Evolutionary conservation across 352 stramenopile genomes (phyloP), one percentile per base, ranked within the genome.

Genomic region (Phytopythium kandeliae): DNA sequence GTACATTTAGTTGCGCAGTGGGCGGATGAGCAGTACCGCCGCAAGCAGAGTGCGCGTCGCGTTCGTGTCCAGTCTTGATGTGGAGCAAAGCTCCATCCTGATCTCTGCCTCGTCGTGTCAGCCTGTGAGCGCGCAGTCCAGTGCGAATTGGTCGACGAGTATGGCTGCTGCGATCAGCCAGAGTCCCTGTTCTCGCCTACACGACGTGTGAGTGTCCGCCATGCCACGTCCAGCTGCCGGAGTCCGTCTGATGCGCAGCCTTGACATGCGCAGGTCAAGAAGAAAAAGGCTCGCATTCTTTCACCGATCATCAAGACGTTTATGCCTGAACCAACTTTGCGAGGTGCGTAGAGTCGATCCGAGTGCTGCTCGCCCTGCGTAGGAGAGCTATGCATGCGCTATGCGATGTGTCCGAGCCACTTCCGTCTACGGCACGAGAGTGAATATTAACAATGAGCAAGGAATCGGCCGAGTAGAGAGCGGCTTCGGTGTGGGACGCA

Each of bases 1-100:
- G 30, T 38, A 15, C 33, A 75, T n/a, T n/a, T n/a, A n/a, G 66
- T 75, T 30, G 17, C 51, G 15, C 34, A 65, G 40, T 75, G 66
- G 66, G 70, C 70, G 66, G 48, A 59, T 19, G 38, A 55, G 35
- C 52, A 44, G 10, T 48, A 34, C 35, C 62, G 57, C 31, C 15
- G 19, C 2, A 51, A 51, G 31, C 19, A 31, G n/a, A 17, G 45
- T 38, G n/a, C 28, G 45, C 28, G 10, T 4, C 0, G 17, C 8
- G 7, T 10, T 2, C 4, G 19, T 38, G 10, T n/a, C 28, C 13
- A 25, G 0, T 19, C n/a, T n/a, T n/a, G n/a, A n/a, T n/a, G n/a
- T n/a, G n/a, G n/a, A n/a, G n/a, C n/a, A n/a, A n/a, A n/a, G n/a
- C n/a, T n/a, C n/a, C n/a, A n/a, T n/a, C n/a, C n/a, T n/a, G n/a